Evolutionary conservation across 495 filamentous ascomycete species (phyloP).

Genomic region (Penicillium nucicola): DNA sequence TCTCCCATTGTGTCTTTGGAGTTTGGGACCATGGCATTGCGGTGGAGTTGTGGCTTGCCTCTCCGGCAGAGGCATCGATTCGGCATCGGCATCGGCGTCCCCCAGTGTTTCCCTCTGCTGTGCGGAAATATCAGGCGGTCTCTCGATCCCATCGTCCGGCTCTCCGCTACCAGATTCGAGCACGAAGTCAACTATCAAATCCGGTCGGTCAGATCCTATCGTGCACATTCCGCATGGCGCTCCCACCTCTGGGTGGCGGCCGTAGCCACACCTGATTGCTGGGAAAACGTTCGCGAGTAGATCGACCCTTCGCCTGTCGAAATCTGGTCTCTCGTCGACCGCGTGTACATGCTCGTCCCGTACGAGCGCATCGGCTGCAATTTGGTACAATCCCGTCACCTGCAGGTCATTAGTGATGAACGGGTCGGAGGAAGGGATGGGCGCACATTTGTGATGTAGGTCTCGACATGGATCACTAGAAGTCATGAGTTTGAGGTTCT

Average conservation of each 20-base stretch:
- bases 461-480: slow-evolving; percentile 22
- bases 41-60: background rate
- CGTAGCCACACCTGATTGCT: slow-evolving; percentile 24
- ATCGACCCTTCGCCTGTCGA: slow-evolving; percentile 13
- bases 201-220: background rate
- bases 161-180: slow-evolving; percentile 21
- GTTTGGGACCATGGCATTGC: background rate
- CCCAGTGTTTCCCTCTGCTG: background rate
- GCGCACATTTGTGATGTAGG: slow-evolving; percentile 23
- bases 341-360: slow-evolving; percentile 15
- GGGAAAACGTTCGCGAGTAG: slow-evolving; percentile 17
- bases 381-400: slow-evolving; percentile 20
- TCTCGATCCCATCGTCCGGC: background rate
- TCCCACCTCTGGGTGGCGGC: slow-evolving; percentile 24
- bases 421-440: background rate
- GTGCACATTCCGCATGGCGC: background rate
- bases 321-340: slow-evolving; percentile 12
- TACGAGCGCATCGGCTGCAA: slow-evolving; percentile 20
- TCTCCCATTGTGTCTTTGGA: background rate
- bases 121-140: background rate
- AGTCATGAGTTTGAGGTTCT: background rate
- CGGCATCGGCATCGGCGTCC: background rate
- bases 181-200: slow-evolving; percentile 20
- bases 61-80: background rate
- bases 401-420: background rate